Evolutionary conservation across 2,329 filamentous ascomycete species (phyloP).

Genomic region (Xylaria polymorpha): DNA sequence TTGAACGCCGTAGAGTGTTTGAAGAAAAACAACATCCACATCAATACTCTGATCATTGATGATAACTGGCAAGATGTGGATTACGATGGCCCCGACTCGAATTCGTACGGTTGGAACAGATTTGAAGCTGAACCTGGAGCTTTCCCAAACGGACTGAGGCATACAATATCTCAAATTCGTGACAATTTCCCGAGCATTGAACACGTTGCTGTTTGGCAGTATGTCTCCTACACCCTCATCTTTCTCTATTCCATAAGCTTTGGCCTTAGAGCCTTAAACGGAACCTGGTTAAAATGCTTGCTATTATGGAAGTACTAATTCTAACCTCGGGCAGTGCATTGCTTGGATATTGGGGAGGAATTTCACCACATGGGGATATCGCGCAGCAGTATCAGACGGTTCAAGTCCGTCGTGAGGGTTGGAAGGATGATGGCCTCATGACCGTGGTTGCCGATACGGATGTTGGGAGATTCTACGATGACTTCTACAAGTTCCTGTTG

Average conservation of each 20-base stretch:
- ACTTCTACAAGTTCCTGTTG: conserved; percentile 88
- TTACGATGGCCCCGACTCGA: conserved; percentile 61
- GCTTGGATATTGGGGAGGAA: conserved; percentile 88
- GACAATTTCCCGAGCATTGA: conserved; percentile 76
- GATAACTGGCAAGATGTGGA: conserved; percentile 93
- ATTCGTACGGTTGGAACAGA: conserved; percentile 75
- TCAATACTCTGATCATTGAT: conserved; percentile 92
- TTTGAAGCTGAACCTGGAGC: conserved; percentile 86
- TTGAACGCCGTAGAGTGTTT: conserved; percentile 78
- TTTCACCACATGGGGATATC: conserved; percentile 79
- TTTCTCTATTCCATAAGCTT: not conserved
- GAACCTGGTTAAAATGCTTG: not conserved
- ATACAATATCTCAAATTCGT: conserved; percentile 76
- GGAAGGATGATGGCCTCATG: conserved; percentile 71
- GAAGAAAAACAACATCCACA: conserved; percentile 75
- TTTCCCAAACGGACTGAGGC: conserved; percentile 84
- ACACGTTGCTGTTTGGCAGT: conserved; percentile 92
- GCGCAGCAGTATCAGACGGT: conserved; percentile 82
- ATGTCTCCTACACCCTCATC: conserved; percentile 15
- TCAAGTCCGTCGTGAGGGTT: conserved; percentile 63
- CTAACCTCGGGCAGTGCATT: conserved; percentile 63
- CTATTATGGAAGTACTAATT: conserved; percentile 1
- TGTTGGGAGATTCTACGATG: conserved; percentile 81
- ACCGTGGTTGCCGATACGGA: conserved; percentile 80
- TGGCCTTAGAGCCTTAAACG: not conserved